Conservation (phyloP, 345 rosid genomes). For the Aquilaria yunnanensis region DNA sequence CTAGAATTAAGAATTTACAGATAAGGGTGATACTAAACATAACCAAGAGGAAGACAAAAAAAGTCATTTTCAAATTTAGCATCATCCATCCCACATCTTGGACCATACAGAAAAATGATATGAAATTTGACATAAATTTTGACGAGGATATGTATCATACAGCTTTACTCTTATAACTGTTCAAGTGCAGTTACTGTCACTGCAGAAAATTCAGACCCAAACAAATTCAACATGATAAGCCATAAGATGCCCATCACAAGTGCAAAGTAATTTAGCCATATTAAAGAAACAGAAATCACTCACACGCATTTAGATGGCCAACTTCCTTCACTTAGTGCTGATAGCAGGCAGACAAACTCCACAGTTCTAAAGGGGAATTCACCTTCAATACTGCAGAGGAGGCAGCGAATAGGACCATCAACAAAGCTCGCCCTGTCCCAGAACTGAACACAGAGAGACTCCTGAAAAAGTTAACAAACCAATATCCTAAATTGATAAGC, state of each 20-base stretch:
- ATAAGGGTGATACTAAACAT: too few relatives aligned
- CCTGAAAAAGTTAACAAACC: slow-evolving; percentile 39
- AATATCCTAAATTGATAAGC: slow-evolving; percentile 22
- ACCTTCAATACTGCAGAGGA: slow-evolving; percentile 81
- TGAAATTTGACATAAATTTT: too few relatives aligned
- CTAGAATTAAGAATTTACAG: background rate
- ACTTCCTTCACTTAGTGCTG: slow-evolving; percentile 86
- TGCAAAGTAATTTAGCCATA: too few relatives aligned
- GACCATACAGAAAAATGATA: too few relatives aligned
- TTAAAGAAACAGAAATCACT: slow-evolving; percentile 24
- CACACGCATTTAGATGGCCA: slow-evolving; percentile 99
- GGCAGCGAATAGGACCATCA: slow-evolving; percentile 93
- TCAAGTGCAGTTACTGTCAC: too few relatives aligned
- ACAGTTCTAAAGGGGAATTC: slow-evolving; percentile 81
- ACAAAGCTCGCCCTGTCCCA: slow-evolving; percentile 91
- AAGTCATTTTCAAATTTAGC: background rate
- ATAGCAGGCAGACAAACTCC: slow-evolving; percentile 69
- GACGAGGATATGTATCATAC: too few relatives aligned
- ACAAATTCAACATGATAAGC: too few relatives aligned
- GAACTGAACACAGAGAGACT: slow-evolving; percentile 91
- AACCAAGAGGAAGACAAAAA: background rate
- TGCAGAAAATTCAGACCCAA: too few relatives aligned
- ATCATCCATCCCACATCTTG: background rate
- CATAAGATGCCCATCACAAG: too few relatives aligned
- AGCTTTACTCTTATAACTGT: too few relatives aligned